A percentile compares a stretch with the other conserved stretches of the same genome.
phyloP scores from a whole-genome alignment of 805 yeast species.

The Candida caryicola region DNA sequence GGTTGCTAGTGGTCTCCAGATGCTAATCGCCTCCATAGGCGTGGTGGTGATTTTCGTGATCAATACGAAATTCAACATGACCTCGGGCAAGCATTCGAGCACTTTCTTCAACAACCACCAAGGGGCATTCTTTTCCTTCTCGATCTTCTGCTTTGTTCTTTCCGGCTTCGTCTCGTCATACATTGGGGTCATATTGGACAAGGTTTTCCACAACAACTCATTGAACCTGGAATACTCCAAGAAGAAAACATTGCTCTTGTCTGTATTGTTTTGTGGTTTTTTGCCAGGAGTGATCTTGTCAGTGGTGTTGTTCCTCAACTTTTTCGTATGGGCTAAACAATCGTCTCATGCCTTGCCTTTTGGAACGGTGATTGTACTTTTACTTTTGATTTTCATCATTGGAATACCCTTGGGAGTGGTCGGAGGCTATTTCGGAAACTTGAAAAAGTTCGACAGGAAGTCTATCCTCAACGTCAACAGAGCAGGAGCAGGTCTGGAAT shows the following conservation, averaged over 20 bases:
- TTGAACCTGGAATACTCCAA: constrained; percentile 22
- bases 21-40: constrained; percentile 61
- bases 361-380: constrained; percentile 61
- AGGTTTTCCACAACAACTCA: constrained; percentile 46
- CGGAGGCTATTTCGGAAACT: constrained; percentile 62
- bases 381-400: constrained; percentile 58
- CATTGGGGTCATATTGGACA: constrained; percentile 61
- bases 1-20: constrained; percentile 74
- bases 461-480: constrained; percentile 15
- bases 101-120: constrained; percentile 62
- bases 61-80: constrained; percentile 26
- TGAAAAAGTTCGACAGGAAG: constrained; percentile 19
- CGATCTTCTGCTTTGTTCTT: constrained; percentile 56
- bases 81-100: constrained; percentile 39
- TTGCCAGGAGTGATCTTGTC: constrained; percentile 49
- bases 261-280: constrained; percentile 33
- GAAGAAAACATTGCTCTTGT: constrained; percentile 16
- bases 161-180: constrained; percentile 79
- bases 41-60: constrained; percentile 52
- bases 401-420: constrained; percentile 71
- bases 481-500: background rate
- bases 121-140: constrained; percentile 63
- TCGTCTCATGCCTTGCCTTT: constrained; percentile 78
- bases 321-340: constrained; percentile 72
- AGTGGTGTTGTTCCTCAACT: constrained; percentile 55